Evolutionary conservation across 2,329 filamentous ascomycete species (phyloP).

Genomic region (Anthostomella pinea): DNA sequence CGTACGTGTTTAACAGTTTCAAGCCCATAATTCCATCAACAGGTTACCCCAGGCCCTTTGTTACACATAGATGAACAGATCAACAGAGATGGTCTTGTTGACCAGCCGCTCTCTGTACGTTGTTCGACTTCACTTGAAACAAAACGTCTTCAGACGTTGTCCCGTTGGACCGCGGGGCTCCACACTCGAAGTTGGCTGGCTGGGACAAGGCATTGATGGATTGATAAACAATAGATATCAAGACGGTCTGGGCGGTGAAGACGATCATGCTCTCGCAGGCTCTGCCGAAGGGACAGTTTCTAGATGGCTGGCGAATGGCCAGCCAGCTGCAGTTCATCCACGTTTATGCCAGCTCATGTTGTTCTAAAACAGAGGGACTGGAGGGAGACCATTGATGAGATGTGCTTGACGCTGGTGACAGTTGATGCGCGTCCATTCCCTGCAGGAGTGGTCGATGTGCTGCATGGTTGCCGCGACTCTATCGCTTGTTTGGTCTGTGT

Average conservation of each 20-base stretch:
- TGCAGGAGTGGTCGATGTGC: conserved; percentile 10
- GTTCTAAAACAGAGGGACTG: not conserved
- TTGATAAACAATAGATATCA: conserved; percentile 7
- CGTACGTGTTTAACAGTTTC: no score
- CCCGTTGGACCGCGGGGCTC: no score
- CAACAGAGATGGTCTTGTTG: not conserved
- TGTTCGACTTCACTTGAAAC: conserved; percentile 9
- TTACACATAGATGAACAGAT: conserved; percentile 1
- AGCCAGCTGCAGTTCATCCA: conserved; percentile 3
- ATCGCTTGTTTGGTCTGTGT: conserved; percentile 7
- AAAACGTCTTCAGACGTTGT: conserved; percentile 2
- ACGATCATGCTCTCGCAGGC: conserved; percentile 16
- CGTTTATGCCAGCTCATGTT: conserved; percentile 15
- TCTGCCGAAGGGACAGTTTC: conserved; percentile 9
- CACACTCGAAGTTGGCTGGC: no score
- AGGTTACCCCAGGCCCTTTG: no score
- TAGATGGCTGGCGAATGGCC: conserved; percentile 9
- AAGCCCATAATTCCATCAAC: no score
- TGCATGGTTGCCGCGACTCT: conserved; percentile 11
- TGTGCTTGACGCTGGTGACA: not conserved
- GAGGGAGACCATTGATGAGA: not conserved
- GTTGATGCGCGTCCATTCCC: not conserved
- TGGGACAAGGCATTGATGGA: conserved; percentile 12
- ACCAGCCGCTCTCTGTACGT: not conserved
- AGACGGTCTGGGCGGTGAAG: conserved; percentile 16